A percentile compares a stretch with the other conserved stretches of the same genome.
Evolutionary conservation across 768 basidiomycete genomes (phyloP).

Genomic region (Hericium erinaceus): DNA sequence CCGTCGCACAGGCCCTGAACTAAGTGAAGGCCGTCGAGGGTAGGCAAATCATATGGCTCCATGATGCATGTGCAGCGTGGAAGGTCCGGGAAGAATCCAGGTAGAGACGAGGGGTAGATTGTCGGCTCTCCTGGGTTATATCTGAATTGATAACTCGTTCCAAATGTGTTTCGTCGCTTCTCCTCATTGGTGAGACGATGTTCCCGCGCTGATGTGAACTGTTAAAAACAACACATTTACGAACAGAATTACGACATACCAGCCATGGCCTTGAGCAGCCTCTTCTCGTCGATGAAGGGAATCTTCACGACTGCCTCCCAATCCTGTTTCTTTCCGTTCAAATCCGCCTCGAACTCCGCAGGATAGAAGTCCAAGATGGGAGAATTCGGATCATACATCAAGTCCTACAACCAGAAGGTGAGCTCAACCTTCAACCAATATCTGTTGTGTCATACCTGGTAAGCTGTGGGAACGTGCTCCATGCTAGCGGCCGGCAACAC

Average conservation of each 20-base stretch:
- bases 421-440: neutral
- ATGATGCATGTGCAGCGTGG: constrained; percentile 69
- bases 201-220: constrained; percentile 49
- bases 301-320: constrained; percentile 99
- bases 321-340: constrained; percentile 97
- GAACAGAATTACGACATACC: constrained; percentile 33
- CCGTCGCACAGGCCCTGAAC: constrained; percentile 84
- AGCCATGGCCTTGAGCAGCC: constrained; percentile 76
- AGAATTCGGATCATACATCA: constrained; percentile 81
- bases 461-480: constrained; percentile 82
- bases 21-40: constrained; percentile 75
- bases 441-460: constrained; percentile 43
- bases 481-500: constrained; percentile 88
- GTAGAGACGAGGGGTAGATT: constrained; percentile 82
- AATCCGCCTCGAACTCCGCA: constrained; percentile 78
- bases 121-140: constrained; percentile 57
- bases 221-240: constrained; percentile 3
- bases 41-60: constrained; percentile 84
- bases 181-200: constrained; percentile 73
- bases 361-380: constrained; percentile 95
- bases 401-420: constrained; percentile 42
- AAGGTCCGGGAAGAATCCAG: constrained; percentile 90
- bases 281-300: constrained; percentile 84
- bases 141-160: constrained; percentile 72
- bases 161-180: constrained; percentile 61